Base-by-base conservation (phyloP, 1,284 basidiomycete genomes). In the Xerocomus nothofagi region DNA sequence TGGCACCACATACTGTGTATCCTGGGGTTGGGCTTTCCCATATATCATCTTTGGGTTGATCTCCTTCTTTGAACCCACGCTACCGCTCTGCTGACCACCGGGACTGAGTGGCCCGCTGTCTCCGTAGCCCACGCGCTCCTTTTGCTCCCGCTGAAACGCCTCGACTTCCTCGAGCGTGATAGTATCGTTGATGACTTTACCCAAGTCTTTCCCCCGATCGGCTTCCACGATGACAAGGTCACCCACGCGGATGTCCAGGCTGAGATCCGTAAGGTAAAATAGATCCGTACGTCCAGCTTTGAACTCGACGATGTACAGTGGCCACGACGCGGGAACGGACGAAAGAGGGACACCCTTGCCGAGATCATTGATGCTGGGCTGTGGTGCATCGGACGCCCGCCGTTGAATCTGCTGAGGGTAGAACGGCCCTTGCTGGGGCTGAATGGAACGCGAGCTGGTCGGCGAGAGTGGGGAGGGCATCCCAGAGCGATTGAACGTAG, bases 201-300 rank as follows among this genome's bases (percentile, higher is more conserved):
- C 94, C 40, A 98, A 66, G 71, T 98, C 95, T 67, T 89, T 91
- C 17, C 96, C 96, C 21, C 96, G 79, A 69, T 98, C 96, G 8
- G 94, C 96, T 70, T 98, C 96, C 15, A 98, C 96, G 57, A 98
- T 93, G 49, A 98, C 96, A 37, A 95, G 73, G 66, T 98, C 96
- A 4, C 93, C 95, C 15, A 86, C 81, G 14, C 80, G 77, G 50
- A 93, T 80, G 57, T 90, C 80, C 27, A 75, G 70, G 49, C 73
- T 73, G 17, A 81, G 73, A 60, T 92, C 86, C 3, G 84, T 85
- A 58, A 87, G 80, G 71, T 96, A 98, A 71, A 93, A 97, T 29
- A 99, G 73, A 69, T 98, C 96, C 53, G 93, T 95, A 24, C 96
- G 83, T 0, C 93, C 93, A 0, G 93, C 93, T 73, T 98, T 98